phyloP scores from a whole-genome alignment of 2,329 filamentous ascomycete genomes.

The Clonostachys rhizophaga region DNA sequence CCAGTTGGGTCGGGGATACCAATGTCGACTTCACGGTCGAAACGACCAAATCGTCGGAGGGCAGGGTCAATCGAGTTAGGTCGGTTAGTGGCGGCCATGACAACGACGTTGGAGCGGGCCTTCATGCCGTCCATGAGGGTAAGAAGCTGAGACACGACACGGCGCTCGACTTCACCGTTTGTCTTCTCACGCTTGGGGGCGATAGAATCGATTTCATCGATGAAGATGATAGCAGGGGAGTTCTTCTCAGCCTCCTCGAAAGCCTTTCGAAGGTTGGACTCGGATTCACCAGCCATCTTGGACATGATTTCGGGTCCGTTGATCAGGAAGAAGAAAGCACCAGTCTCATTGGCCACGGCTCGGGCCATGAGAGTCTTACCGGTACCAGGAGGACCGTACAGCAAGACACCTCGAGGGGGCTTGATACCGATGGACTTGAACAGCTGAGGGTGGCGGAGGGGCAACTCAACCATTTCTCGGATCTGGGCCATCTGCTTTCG shows the following conservation, averaged over 20 bases:
- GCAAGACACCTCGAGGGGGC: slow-evolving; percentile 94
- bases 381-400: slow-evolving; percentile 95
- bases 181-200: slow-evolving; percentile 99
- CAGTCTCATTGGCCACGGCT: slow-evolving; percentile 97
- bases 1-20: slow-evolving; percentile 97
- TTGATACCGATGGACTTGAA: slow-evolving; percentile 99
- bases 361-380: slow-evolving; percentile 99
- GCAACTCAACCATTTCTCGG: slow-evolving; percentile 95
- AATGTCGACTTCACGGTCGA: slow-evolving; percentile 98
- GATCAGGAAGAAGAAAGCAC: slow-evolving; percentile 99
- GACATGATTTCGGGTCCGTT: slow-evolving; percentile 99
- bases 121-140: slow-evolving; percentile 99
- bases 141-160: slow-evolving; percentile 93
- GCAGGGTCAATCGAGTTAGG: slow-evolving; percentile 98
- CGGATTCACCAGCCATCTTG: slow-evolving; percentile 99
- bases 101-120: slow-evolving; percentile 95
- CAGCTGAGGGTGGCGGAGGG: slow-evolving; percentile 92
- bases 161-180: slow-evolving; percentile 96
- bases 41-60: slow-evolving; percentile 94
- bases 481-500: slow-evolving; percentile 99
- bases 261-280: slow-evolving; percentile 97
- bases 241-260: slow-evolving; percentile 99
- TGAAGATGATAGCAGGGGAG: slow-evolving; percentile 98
- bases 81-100: slow-evolving; percentile 98
- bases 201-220: slow-evolving; percentile 98